These are phyloP conservation scores for Avena eriantha DNA, from an alignment of 176 grass and related monocot genomes.

Conservation along the genomic window DNA sequence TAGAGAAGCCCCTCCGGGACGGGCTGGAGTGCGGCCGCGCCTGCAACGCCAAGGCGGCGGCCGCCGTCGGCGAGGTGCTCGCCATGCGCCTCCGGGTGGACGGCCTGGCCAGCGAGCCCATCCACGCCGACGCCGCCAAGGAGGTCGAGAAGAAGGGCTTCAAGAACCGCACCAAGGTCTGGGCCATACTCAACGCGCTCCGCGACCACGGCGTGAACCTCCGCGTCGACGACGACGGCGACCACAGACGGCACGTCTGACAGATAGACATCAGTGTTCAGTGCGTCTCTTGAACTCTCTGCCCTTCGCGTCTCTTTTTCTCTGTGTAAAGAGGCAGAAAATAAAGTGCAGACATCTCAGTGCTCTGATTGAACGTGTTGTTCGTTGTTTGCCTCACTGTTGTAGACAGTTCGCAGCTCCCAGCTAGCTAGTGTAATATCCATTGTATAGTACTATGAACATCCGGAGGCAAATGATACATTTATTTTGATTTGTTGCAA, in stretches of 20 bases:
- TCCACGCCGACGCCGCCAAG: slow-evolving; percentile 66
- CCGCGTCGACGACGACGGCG: slow-evolving; percentile 44
- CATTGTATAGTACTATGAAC: no score
- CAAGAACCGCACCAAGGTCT: no score
- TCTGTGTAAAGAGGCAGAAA: neutral
- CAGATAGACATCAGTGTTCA: neutral
- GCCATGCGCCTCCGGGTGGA: slow-evolving; percentile 85
- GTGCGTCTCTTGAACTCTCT: neutral
- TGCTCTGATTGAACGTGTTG: neutral
- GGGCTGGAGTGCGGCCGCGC: slow-evolving; percentile 70
- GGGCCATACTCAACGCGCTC: no score
- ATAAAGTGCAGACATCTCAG: neutral
- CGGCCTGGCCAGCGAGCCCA: slow-evolving; percentile 68
- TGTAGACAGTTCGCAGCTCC: neutral
- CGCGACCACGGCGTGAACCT: slow-evolving; percentile 14
- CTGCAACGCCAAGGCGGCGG: slow-evolving; percentile 87
- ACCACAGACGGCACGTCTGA: slow-evolving; percentile 42
- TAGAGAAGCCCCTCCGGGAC: slow-evolving; percentile 72
- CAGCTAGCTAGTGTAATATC: neutral
- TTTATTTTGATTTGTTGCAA: neutral
- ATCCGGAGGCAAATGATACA: no score
- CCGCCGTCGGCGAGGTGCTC: slow-evolving; percentile 73
- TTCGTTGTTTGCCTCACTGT: neutral
- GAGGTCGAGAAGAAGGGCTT: slow-evolving; percentile 47
- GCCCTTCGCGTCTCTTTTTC: neutral